These are phyloP conservation scores for Gossypium stocksii DNA, from an alignment of 345 rosid species.

Conservation along the genomic window DNA sequence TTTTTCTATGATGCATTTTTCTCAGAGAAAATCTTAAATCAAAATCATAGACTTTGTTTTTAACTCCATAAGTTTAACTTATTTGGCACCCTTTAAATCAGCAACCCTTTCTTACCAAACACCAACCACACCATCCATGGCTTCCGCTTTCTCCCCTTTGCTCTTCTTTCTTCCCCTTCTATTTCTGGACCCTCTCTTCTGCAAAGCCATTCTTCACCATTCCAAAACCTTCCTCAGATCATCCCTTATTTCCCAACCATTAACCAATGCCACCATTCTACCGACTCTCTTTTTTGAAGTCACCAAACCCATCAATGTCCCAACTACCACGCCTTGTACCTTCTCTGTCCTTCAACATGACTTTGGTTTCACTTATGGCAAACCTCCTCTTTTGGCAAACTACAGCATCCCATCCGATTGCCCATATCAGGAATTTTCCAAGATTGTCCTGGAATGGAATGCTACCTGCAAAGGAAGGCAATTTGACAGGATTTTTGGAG, in stretches of 20 bases:
- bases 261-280: conserved; percentile 25
- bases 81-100: neutral
- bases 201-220: conserved; percentile 39
- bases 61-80: neutral
- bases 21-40: neutral
- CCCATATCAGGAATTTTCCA: conserved; percentile 49
- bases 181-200: conserved; percentile 20
- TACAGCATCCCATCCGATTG: conserved; percentile 65
- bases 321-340: conserved; percentile 46
- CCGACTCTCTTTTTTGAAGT: conserved; percentile 80
- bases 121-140: conserved; percentile 29
- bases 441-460: conserved; percentile 68
- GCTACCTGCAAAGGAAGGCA: conserved; percentile 79
- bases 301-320: conserved; percentile 44
- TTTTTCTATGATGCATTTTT: neutral
- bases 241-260: conserved; percentile 29
- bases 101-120: neutral
- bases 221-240: conserved; percentile 33
- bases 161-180: conserved; percentile 28
- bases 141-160: conserved; percentile 29
- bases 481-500: conserved; percentile 79
- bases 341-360: conserved; percentile 59
- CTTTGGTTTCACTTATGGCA: conserved; percentile 62
- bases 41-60: neutral
- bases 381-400: conserved; percentile 64